A percentile compares a stretch with the other conserved stretches of the same genome.
phyloP scores from a whole-genome alignment of 352 stramenopile genomes.

The Phytopythium delawarense region DNA sequence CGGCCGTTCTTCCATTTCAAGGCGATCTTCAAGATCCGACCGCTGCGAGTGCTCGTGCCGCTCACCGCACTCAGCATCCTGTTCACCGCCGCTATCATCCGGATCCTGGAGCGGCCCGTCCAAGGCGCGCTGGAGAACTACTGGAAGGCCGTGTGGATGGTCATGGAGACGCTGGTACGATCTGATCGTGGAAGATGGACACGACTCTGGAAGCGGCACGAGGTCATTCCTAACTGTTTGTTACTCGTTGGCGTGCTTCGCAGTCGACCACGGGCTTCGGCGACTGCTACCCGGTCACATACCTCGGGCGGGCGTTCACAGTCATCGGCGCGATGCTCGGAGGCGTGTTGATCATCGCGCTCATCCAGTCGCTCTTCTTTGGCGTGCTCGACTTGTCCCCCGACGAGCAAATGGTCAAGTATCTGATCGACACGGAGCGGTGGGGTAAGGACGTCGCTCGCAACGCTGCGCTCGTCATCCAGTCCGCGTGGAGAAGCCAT shows the following conservation, averaged over 20 bases:
- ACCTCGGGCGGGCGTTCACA: slow-evolving; percentile 50
- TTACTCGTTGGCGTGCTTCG: background rate
- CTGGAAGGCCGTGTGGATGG: slow-evolving; percentile 71
- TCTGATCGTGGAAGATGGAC: background rate
- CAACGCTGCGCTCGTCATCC: slow-evolving; percentile 40
- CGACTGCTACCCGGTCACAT: slow-evolving; percentile 70
- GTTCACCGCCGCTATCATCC: slow-evolving; percentile 62
- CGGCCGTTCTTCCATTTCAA: slow-evolving; percentile 81
- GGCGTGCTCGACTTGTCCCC: slow-evolving; percentile 65
- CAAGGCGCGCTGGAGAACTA: slow-evolving; percentile 64
- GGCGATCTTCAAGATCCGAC: slow-evolving; percentile 66
- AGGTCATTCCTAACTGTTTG: too few relatives aligned
- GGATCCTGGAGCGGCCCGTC: slow-evolving; percentile 64
- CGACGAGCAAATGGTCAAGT: slow-evolving; percentile 54
- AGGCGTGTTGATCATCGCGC: slow-evolving; percentile 60
- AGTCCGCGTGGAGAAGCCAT: slow-evolving; percentile 36
- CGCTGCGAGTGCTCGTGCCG: slow-evolving; percentile 54
- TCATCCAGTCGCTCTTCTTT: slow-evolving; percentile 77
- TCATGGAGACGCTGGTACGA: slow-evolving; percentile 59
- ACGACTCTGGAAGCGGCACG: too few relatives aligned
- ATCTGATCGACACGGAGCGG: slow-evolving; percentile 55
- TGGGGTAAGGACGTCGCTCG: slow-evolving; percentile 47
- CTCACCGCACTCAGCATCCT: slow-evolving; percentile 52
- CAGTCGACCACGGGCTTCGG: slow-evolving; percentile 69
- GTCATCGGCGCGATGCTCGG: slow-evolving; percentile 66